A percentile compares a stretch with the other conserved stretches of the same genome.
phyloP scores from a whole-genome alignment of 176 grass and related monocot genomes.

The bread wheat (Triticum aestivum) region DNA sequence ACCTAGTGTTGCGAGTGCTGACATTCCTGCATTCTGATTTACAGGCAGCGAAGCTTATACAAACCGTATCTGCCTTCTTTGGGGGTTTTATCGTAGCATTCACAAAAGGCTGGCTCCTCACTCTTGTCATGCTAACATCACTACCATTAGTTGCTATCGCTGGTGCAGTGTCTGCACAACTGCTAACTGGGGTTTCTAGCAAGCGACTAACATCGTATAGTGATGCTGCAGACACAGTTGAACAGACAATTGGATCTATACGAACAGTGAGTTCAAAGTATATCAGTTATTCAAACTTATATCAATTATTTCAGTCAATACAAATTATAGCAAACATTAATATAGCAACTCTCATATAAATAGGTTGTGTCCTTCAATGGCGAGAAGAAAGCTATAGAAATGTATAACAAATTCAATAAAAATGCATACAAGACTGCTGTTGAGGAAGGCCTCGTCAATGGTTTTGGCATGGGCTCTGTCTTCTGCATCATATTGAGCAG shows the following conservation, averaged over 20 bases:
- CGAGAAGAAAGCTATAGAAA: constrained; percentile 54
- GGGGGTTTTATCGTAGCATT: constrained; percentile 75
- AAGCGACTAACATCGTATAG: constrained; percentile 60
- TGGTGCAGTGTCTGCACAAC: constrained; percentile 35
- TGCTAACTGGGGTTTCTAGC: constrained; percentile 52
- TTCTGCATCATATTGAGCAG: no score
- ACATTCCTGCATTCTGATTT: constrained; percentile 13
- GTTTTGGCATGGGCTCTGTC: no score
- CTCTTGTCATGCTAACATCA: constrained; percentile 68
- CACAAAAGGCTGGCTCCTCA: constrained; percentile 68
- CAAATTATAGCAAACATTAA: neutral
- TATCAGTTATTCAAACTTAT: neutral
- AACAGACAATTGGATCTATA: constrained; percentile 86
- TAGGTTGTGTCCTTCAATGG: constrained; percentile 72
- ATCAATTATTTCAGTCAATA: neutral
- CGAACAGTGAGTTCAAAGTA: constrained; percentile 60
- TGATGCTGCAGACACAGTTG: constrained; percentile 67
- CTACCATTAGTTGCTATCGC: constrained; percentile 53
- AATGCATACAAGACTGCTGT: no score
- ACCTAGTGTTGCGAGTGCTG: neutral
- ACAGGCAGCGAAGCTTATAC: constrained; percentile 72
- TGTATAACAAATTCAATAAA: constrained; percentile 45
- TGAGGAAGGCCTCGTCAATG: no score
- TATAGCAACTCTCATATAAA: constrained; percentile 14
- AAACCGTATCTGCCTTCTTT: constrained; percentile 44